Evolutionary conservation across 306 rosid genomes (phyloP), one percentile per base, ranked within the genome.

Genomic region (Dryas alaskensis): DNA sequence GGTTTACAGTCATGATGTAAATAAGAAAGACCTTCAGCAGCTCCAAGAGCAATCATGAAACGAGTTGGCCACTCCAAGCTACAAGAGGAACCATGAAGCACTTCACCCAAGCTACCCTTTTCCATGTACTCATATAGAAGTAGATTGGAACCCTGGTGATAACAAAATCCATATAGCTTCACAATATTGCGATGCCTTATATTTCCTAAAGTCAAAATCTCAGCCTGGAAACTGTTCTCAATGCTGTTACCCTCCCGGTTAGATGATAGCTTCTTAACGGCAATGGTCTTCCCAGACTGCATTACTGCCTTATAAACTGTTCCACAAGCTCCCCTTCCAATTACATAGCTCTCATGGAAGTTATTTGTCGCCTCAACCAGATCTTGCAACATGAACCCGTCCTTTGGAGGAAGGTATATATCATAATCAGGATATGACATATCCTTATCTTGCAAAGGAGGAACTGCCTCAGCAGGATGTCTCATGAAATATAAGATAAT

Each of bases 1-100:
- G 98, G 98, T 80, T 87, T 92, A 87, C 99, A 95, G 73, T 90
- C 98, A 80, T 95, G 99, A 81, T 95, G 99, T 88, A 95, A 84
- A 84, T 95, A 95, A 54, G 97, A 78, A 76, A 95, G 98, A 71
- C 99, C 99, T 81, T 95, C 97, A n/a, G 99, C 98, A 62, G 99
- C 93, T 76, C 99, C 99, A 46, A 95, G 87, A 63, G 99, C 98
- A 72, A 95, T 86, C 77, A 69, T 82, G 84, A 84, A 95, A 80
- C 99, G 89, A 65, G 82, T 90, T 51, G 86, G 84, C 99, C 99
- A 95, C 55, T 92, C 98, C 84, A 95, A 77, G 80, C 25, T 82
- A 74, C 64, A 52, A 52, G 86, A 84, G 51, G 83, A 78, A 62
- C 96, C 96, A 73, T 88, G 99, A 80, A 95, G 83, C 65, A 81